Evolutionary conservation across 257 asterid genomes (phyloP), one percentile per base, ranked within the genome.

Genomic region (Ilex asprella): DNA sequence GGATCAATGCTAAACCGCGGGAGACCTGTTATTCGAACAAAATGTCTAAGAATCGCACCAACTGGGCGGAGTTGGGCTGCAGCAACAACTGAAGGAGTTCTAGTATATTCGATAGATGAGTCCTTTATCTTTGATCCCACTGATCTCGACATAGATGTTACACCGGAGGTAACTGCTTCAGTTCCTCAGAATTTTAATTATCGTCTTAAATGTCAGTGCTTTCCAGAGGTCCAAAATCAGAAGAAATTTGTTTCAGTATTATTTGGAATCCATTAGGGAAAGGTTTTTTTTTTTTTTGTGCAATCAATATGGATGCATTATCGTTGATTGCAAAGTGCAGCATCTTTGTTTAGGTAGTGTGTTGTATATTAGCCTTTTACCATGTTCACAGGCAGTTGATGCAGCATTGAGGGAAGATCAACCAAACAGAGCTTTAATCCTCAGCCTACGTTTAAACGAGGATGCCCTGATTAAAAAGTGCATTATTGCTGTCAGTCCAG

Each of bases 61-160:
- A 93, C 99, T 49, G 99, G 99, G 54, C 83, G 96, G 64, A 89
- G 81, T 71, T 93, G 96, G 96, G 94, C 99, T 55, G 99, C 99
- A 62, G 99, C 99, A 61, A 93, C 99, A 41, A 89, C 97, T 29
- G 99, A 93, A 79, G 99, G 99, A 59, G 97, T 93, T 44, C 65
- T 89, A 72, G 14, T 93, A 56, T 93, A 89, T 73, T 80, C 95
- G 47, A 87, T 93, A 95, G 99, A 93, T 32, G 97, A 89, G 59
- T 79, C 95, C 63, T 84, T 89, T 67, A 89, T 93, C 70, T 89
- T 93, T 69, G 99, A 93, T 72, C 99, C 99, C 60, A 93, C 99
- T 14, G 99, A 93, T 78, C 96, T 93, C 62, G 99, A 87, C 73
- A 81, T 93, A 31, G 99, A 93, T 68, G 97, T 93, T 57, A 93